A percentile compares a stretch with the other conserved stretches of the same genome.
These are phyloP conservation scores for Trametes polyzona DNA, from an alignment of 1,284 basidiomycete genomes.

Conservation along the genomic window DNA sequence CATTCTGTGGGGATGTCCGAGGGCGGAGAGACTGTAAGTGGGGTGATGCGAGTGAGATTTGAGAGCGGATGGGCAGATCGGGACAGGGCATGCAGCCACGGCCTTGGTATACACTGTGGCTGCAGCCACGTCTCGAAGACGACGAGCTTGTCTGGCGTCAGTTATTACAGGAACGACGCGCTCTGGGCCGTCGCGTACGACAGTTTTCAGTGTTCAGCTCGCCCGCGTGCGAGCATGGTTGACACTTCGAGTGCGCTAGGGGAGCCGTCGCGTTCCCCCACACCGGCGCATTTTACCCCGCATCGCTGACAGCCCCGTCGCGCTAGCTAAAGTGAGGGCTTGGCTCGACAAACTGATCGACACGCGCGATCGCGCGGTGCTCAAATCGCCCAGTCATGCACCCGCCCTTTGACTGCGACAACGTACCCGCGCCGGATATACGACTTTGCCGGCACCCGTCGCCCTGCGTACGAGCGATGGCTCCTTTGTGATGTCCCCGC, in stretches of 20 bases:
- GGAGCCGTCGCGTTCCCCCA: neutral
- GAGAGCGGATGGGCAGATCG: neutral
- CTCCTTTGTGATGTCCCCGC: neutral
- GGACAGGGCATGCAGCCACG: neutral
- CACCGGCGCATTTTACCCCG: constrained; percentile 11
- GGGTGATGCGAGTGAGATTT: constrained; percentile 1
- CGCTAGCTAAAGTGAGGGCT: too few relatives aligned
- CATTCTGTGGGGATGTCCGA: neutral
- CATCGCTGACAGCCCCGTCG: neutral
- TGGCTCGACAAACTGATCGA: neutral
- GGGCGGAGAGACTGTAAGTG: neutral
- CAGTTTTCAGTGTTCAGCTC: neutral
- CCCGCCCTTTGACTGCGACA: neutral
- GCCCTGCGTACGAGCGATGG: neutral
- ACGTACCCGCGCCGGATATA: constrained; percentile 5
- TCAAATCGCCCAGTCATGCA: neutral
- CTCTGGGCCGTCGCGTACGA: neutral
- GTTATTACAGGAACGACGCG: neutral
- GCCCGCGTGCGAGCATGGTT: neutral
- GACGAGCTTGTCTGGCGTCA: constrained; percentile 4
- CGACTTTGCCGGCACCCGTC: neutral
- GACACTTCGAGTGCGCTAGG: neutral
- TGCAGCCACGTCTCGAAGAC: neutral
- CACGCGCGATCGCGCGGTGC: constrained; percentile 2
- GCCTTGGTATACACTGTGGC: neutral